Percentiles rank a stretch among this genome's conserved stretches.
Evolutionary conservation across 768 basidiomycete species (phyloP).

Genomic region (Psilocybe cubensis): DNA sequence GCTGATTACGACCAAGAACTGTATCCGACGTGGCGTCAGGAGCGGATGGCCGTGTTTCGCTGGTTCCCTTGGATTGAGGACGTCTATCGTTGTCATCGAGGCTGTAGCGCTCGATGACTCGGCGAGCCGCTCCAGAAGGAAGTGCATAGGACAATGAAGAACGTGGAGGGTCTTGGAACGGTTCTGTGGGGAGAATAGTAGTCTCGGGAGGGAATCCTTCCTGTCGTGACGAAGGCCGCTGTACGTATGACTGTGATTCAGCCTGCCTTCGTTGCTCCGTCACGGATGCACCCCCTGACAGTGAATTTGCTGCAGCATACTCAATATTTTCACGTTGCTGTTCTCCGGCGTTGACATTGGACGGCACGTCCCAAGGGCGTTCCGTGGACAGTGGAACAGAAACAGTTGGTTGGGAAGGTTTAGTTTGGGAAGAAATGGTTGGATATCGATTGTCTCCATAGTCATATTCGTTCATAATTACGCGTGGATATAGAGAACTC

Average conservation of each 20-base stretch:
- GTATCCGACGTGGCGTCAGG: conserved; percentile 33
- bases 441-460: conserved; percentile 67
- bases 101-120: conserved; percentile 56
- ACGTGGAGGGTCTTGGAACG: conserved; percentile 39
- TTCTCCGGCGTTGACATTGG: conserved; percentile 9
- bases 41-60: conserved; percentile 34
- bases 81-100: conserved; percentile 47
- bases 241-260: conserved; percentile 21
- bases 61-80: conserved; percentile 37
- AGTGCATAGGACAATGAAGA: conserved; percentile 48
- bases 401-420: conserved; percentile 16
- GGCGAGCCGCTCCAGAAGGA: conserved; percentile 45
- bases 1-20: conserved; percentile 21
- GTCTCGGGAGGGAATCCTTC: conserved; percentile 32
- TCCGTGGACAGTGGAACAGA: conserved; percentile 15
- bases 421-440: conserved; percentile 26
- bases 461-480: conserved; percentile 63
- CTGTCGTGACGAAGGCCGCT: conserved; percentile 25
- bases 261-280: conserved; percentile 26
- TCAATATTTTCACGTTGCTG: conserved; percentile 1
- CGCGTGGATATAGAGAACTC: conserved; percentile 51
- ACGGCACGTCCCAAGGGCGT: conserved; percentile 16
- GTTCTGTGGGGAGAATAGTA: conserved; percentile 35
- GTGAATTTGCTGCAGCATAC: conserved; percentile 9
- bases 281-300: conserved; percentile 18